phyloP scores from a whole-genome alignment of 2,329 filamentous ascomycete species.

The Onygenales sp. region DNA sequence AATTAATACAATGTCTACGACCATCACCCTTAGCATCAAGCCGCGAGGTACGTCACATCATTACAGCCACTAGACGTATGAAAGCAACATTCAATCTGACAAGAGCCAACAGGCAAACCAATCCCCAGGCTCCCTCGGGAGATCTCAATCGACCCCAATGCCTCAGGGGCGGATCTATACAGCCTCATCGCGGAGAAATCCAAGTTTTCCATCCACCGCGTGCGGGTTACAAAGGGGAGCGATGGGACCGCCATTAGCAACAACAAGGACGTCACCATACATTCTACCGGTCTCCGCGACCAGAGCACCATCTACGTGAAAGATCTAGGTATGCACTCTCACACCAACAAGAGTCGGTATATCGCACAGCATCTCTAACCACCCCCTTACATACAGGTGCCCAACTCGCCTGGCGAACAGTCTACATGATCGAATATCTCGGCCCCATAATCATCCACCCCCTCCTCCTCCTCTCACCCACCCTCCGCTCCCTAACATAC shows the following conservation, averaged over 20 bases:
- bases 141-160: conserved; percentile 42
- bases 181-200: conserved; percentile 45
- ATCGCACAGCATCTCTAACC: background rate
- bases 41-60: conserved; percentile 8
- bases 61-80: background rate
- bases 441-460: conserved; percentile 84
- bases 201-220: conserved; percentile 47
- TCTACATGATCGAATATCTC: conserved; percentile 91
- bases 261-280: conserved; percentile 41
- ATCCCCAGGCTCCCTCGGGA: conserved; percentile 52
- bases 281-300: conserved; percentile 48
- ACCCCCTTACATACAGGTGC: conserved; percentile 48
- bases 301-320: conserved; percentile 69
- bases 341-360: too few relatives aligned
- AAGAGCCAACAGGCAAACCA: conserved; percentile 43
- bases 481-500: conserved; percentile 62
- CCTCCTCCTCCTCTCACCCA: conserved; percentile 49
- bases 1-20: conserved; percentile 5
- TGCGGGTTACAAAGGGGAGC: conserved; percentile 56
- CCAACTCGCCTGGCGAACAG: conserved; percentile 85
- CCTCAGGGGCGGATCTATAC: conserved; percentile 48
- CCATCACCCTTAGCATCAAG: conserved; percentile 10
- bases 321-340: conserved; percentile 64
- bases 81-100: background rate
- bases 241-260: conserved; percentile 52